These are phyloP conservation scores for Lipomyces sp. DNA, from an alignment of 805 yeast genomes.

Conservation along the genomic window DNA sequence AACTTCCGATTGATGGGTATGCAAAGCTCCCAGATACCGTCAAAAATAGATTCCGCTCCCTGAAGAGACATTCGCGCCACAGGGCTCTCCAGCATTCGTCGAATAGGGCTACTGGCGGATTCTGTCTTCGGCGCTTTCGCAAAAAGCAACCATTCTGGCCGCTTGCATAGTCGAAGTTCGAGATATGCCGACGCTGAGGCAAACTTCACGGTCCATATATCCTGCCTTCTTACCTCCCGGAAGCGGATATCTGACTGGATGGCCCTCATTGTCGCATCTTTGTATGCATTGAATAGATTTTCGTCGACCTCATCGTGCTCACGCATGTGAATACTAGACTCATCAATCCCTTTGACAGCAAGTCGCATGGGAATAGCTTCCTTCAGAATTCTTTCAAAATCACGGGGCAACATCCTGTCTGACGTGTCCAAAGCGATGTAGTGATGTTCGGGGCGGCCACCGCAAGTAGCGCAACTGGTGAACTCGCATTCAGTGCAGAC, in stretches of 20 bases:
- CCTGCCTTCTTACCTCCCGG: constrained; percentile 8
- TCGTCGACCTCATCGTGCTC: background rate
- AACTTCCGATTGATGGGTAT: constrained; percentile 1
- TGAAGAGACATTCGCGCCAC: constrained; percentile 9
- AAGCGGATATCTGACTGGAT: constrained; percentile 4
- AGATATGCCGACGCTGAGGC: constrained; percentile 1
- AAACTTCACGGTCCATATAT: constrained; percentile 12
- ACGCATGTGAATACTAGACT: background rate
- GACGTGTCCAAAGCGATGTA: constrained; percentile 2
- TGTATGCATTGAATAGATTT: background rate
- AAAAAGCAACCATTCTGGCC: constrained; percentile 8
- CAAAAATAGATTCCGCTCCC: background rate
- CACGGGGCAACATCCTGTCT: constrained; percentile 2
- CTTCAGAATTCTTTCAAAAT: constrained; percentile 5
- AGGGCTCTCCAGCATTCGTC: constrained; percentile 8
- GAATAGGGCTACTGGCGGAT: constrained; percentile 10
- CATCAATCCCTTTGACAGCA: background rate
- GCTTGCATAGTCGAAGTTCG: constrained; percentile 2
- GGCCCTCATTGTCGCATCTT: background rate
- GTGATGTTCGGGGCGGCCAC: constrained; percentile 12
- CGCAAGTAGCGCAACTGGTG: constrained; percentile 6
- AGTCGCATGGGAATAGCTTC: constrained; percentile 13
- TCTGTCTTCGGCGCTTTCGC: constrained; percentile 5
- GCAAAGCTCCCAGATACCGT: constrained; percentile 9
- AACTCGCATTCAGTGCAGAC: constrained; percentile 4